Percentiles rank a stretch among this genome's conserved stretches.
These are phyloP conservation scores for Protomyces macrosporus DNA, from an alignment of 1,139 yeast species.

Conservation along the genomic window DNA sequence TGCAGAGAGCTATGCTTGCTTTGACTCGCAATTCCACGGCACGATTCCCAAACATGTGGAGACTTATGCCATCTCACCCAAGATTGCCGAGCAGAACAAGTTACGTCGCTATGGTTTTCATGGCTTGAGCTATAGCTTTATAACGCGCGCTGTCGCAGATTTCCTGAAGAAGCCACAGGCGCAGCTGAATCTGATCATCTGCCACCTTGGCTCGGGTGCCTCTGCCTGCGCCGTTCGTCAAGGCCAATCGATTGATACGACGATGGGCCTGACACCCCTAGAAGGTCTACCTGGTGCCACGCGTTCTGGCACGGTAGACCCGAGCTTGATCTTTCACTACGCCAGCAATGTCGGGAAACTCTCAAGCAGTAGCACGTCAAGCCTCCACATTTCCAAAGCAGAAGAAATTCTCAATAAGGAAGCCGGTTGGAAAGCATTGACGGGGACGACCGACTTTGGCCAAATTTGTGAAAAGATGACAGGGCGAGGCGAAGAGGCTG, in stretches of 20 bases:
- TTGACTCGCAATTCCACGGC: conserved; percentile 32
- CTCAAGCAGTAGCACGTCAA: conserved; percentile 29
- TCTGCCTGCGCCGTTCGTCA: conserved; percentile 31
- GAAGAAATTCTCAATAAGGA: conserved; percentile 31
- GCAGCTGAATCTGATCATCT: conserved; percentile 30
- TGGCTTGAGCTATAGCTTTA: conserved; percentile 32
- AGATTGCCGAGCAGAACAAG: conserved; percentile 30
- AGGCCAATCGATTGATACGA: conserved; percentile 31
- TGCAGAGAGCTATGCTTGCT: conserved; percentile 31
- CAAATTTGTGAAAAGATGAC: conserved; percentile 28
- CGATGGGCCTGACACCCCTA: conserved; percentile 33
- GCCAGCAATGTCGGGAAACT: conserved; percentile 31
- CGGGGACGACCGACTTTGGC: conserved; percentile 33
- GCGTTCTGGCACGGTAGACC: conserved; percentile 32
- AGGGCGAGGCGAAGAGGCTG: conserved; percentile 29
- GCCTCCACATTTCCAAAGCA: conserved; percentile 31
- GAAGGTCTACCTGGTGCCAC: conserved; percentile 34
- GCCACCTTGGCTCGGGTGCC: conserved; percentile 33
- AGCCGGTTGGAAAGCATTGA: conserved; percentile 31
- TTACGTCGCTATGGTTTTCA: conserved; percentile 32
- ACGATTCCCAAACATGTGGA: conserved; percentile 30
- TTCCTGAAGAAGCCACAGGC: conserved; percentile 8
- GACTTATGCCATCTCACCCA: conserved; percentile 31
- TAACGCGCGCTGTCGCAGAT: conserved; percentile 24
- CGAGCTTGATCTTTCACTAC: conserved; percentile 32